Base-by-base conservation (phyloP, 768 basidiomycete species). In the Phylloporus arenicola region DNA sequence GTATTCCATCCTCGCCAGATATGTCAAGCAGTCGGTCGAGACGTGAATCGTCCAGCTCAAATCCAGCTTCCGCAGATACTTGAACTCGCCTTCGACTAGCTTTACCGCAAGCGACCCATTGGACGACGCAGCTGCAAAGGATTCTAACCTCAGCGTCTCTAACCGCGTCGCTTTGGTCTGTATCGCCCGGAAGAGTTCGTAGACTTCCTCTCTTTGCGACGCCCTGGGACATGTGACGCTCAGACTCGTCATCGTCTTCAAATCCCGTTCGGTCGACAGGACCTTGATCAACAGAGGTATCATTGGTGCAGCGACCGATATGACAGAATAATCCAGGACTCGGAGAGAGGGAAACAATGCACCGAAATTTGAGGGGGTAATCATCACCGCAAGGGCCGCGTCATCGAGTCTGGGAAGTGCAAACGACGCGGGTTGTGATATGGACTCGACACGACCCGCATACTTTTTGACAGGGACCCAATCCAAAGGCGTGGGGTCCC, bases 301-400 rank as follows among this genome's bases (percentile, higher is more conserved):
- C 49, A 57, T 55, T 7, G 58, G 48, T 13, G 54, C 57, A 22
- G 51, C 16, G 33, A 60, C 57, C 1, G 65, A 65, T 17, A 67
- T 47, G 27, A 65, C 55, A 13, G 65, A 56, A 35, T 62, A 65
- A 43, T 68, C 63, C 8, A 68, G 55, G n/a, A 44, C 27, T 19
- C 48, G 52, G 19, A 68, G 63, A 30, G 50, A 58, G 14, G 65
- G 63, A 38, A 68, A 61, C 16, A 68, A 35, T 0, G 35, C 2
- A 43, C 52, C 51, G 14, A 67, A 62, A 49, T 56, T 47, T n/a
- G 53, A 50, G 1, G 61, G 56, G 6, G 48, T 48, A 25, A 69
- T 38, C 13, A 69, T 41, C 17, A 54, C 38, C 8, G 53, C 30
- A 7, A 68, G 52, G 16, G 53, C 55, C n/a, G 53, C 50, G 7